Conservation (phyloP, 2,329 filamentous ascomycete genomes). For the Metarhizium album region DNA sequence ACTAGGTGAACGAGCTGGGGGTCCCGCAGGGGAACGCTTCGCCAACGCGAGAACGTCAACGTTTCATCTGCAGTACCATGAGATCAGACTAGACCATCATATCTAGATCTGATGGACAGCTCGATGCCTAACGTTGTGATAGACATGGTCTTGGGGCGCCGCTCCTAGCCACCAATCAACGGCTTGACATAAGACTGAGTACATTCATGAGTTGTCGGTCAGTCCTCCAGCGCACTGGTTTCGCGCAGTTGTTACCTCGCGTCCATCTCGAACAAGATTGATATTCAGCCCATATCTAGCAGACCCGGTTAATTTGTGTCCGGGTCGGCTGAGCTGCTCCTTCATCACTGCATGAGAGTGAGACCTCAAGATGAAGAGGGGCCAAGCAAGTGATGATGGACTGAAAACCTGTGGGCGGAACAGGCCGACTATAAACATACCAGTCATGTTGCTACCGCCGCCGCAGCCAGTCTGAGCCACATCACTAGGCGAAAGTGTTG, state of each 20-base stretch:
- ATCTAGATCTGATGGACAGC: neutral
- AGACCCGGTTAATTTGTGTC: neutral
- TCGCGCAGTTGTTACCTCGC: neutral
- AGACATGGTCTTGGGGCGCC: neutral
- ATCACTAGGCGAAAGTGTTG: neutral
- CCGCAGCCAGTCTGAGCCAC: neutral
- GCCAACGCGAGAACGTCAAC: neutral
- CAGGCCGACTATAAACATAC: neutral
- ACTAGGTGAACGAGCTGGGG: neutral
- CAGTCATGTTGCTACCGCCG: neutral
- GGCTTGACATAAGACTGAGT: neutral
- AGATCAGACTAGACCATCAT: neutral
- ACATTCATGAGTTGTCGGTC: neutral
- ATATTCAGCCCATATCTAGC: neutral
- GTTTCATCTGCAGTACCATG: neutral
- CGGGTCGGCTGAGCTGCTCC: neutral
- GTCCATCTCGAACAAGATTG: neutral
- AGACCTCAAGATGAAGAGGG: neutral
- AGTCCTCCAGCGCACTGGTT: neutral
- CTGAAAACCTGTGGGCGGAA: neutral
- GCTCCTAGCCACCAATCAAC: neutral
- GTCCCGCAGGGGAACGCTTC: neutral
- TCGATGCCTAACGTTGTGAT: neutral
- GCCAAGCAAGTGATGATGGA: neutral
- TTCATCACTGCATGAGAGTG: neutral